Percentiles rank a stretch among this genome's conserved stretches.
These are phyloP conservation scores for Sequoia sempervirens DNA, from an alignment of 75 land plant species.

Conservation along the genomic window DNA sequence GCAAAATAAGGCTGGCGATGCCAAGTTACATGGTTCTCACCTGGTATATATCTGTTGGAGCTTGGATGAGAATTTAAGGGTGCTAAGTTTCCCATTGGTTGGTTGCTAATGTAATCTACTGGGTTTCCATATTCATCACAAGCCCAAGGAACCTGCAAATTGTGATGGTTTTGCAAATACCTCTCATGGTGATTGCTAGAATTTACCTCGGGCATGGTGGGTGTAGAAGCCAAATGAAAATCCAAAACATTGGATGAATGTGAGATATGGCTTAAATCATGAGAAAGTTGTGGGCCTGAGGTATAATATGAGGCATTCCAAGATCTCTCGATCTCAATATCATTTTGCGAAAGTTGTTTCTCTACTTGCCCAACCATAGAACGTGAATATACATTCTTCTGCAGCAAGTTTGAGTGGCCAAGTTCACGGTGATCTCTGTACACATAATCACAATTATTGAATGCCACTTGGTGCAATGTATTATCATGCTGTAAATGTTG, in stretches of 20 bases:
- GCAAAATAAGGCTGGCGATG: not conserved
- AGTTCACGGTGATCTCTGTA: slow-evolving; percentile 5
- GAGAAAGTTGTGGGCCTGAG: slow-evolving; percentile 3
- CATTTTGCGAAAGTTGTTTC: not conserved
- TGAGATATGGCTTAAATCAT: not conserved
- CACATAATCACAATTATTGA: not conserved
- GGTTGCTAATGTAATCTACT: not conserved
- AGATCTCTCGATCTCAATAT: not conserved
- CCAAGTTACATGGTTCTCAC: not conserved
- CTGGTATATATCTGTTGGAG: not conserved
- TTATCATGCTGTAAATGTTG: not conserved
- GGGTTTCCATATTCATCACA: slow-evolving; percentile 5
- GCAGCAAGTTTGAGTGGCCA: slow-evolving; percentile 1
- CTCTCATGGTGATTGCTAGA: not conserved
- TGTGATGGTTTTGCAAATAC: slow-evolving; percentile 1
- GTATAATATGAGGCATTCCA: slow-evolving; percentile 5
- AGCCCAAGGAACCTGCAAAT: not conserved
- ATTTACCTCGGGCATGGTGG: not conserved
- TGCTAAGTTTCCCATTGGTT: slow-evolving; percentile 2
- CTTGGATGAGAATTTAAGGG: not conserved
- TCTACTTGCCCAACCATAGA: slow-evolving; percentile 11
- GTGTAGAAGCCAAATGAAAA: not conserved
- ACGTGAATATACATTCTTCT: not conserved
- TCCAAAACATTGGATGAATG: slow-evolving; percentile 2
- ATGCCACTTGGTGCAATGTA: not conserved